Evolutionary conservation across 192 early-diverging fungal species (phyloP).

Genomic region (Glomus cerebriforme): DNA sequence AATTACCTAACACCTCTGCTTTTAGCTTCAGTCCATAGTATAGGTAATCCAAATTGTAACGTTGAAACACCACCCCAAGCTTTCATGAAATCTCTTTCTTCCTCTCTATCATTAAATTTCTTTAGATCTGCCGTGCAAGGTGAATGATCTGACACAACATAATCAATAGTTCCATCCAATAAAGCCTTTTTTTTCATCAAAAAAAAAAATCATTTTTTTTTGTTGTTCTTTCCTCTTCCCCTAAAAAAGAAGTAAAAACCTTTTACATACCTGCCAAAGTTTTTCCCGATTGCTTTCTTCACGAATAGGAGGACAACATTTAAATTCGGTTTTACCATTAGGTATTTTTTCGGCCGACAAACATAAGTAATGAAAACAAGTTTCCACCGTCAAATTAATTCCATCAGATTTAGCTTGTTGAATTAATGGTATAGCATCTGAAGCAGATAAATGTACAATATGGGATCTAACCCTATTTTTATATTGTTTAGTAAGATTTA

Average conservation of each 20-base stretch:
- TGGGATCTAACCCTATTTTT: slow-evolving; percentile 67
- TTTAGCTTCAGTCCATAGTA: slow-evolving; percentile 77
- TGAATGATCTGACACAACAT: slow-evolving; percentile 83
- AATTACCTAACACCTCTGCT: slow-evolving; percentile 58
- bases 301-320: slow-evolving; percentile 86
- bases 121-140: slow-evolving; percentile 81
- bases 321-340: slow-evolving; percentile 74
- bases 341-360: slow-evolving; percentile 69
- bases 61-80: slow-evolving; percentile 85
- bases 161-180: slow-evolving; percentile 76
- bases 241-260: neutral
- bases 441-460: slow-evolving; percentile 82
- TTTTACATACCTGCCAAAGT: slow-evolving; percentile 57
- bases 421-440: slow-evolving; percentile 73
- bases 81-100: slow-evolving; percentile 70
- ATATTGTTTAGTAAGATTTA: slow-evolving; percentile 69
- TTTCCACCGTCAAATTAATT: slow-evolving; percentile 75
- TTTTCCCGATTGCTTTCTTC: slow-evolving; percentile 63
- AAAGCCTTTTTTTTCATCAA: slow-evolving; percentile 45
- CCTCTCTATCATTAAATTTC: slow-evolving; percentile 46
- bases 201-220: neutral
- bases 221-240: neutral
- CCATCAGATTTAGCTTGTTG: slow-evolving; percentile 69
- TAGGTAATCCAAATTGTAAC: slow-evolving; percentile 77
- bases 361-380: slow-evolving; percentile 81